Evolutionary conservation across 148 eudicot genomes (phyloP), one percentile per base, ranked within the genome.

Genomic region (Pharnaceum exiguum): DNA sequence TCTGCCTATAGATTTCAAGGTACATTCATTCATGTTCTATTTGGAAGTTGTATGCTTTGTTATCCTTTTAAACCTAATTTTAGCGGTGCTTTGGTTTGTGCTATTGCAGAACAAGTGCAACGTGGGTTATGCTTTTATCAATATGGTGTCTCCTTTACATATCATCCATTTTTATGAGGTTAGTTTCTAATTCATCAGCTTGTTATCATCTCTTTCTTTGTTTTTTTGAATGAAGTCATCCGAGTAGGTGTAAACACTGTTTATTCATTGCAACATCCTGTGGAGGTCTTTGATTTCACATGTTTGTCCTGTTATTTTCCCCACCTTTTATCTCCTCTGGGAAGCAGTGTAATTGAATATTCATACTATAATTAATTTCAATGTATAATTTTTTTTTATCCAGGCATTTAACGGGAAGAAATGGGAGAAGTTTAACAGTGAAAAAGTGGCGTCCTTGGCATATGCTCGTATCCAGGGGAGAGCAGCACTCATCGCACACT

Each of bases 381-480:
- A n/a, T 39, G 10, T 2, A 55, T 15, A 30, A 17, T 59, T 46
- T 40, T 13, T 1, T 46, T 3, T 48, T 32, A 12, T 76, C 37
- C 66, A 90, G 97, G 88, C 74, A 21, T 86, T 90, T 63, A 82
- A 87, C 55, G 97, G 97, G 46, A 90, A 90, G 76, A 84, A 73
- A 59, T 90, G 97, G 97, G 97, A 90, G 66, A 90, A 86, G 66
- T 90, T 86, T 70, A 90, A 90, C 51, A 90, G 97, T 19, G 97
- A 90, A 63, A 90, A 90, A 59, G 91, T 90, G 40, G 97, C 95
- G 57, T 82, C 83, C 12, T 71, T 90, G 73, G 97, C 97, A 10
- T 90, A 84, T 71, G 97, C 91, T 46, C 77, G 97, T 42, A 90
- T 90, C 49, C 97, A 90, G 68, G 95, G 97, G 56, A 79, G 85